These are phyloP conservation scores for Ogataea corticis DNA, from an alignment of 805 yeast species.

Conservation along the genomic window DNA sequence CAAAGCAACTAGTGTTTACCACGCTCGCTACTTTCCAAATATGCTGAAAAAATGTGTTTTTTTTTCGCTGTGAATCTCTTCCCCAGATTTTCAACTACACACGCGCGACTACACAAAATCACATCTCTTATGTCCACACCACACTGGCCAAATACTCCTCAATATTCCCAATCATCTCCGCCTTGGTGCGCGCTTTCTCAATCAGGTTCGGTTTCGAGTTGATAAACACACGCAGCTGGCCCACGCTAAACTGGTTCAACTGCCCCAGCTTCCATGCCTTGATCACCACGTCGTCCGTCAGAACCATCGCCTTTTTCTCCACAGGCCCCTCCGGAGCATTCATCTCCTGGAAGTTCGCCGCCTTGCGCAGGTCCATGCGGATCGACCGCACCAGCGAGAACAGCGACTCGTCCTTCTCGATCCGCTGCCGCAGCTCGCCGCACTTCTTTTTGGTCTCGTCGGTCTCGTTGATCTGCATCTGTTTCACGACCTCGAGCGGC, in stretches of 20 bases:
- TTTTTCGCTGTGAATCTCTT: not conserved
- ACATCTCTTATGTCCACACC: constrained; percentile 1
- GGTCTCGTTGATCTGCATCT: constrained; percentile 16
- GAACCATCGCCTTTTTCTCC: constrained; percentile 17
- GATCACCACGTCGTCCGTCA: constrained; percentile 42
- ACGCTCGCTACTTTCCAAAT: not conserved
- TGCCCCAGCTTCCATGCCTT: constrained; percentile 41
- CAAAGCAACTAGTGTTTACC: not conserved
- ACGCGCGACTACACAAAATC: not conserved
- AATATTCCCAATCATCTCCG: constrained; percentile 45
- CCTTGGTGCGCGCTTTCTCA: constrained; percentile 40
- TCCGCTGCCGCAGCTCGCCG: constrained; percentile 14
- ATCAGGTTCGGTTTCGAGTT: constrained; percentile 37
- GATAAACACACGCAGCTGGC: constrained; percentile 44
- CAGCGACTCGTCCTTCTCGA: constrained; percentile 9
- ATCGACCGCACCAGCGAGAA: constrained; percentile 17
- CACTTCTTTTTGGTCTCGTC: constrained; percentile 25
- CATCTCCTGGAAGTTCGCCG: constrained; percentile 23
- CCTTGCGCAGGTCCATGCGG: constrained; percentile 23
- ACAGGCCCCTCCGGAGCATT: constrained; percentile 11
- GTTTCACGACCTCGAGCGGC: constrained; percentile 17
- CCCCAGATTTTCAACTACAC: not conserved
- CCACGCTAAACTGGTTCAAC: constrained; percentile 40
- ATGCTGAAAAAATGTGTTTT: too few relatives aligned
- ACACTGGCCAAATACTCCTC: constrained; percentile 21